Evolutionary conservation across 257 asterid species (phyloP), one percentile per base, ranked within the genome.

Genomic region (Thymus quinquecostatus): DNA sequence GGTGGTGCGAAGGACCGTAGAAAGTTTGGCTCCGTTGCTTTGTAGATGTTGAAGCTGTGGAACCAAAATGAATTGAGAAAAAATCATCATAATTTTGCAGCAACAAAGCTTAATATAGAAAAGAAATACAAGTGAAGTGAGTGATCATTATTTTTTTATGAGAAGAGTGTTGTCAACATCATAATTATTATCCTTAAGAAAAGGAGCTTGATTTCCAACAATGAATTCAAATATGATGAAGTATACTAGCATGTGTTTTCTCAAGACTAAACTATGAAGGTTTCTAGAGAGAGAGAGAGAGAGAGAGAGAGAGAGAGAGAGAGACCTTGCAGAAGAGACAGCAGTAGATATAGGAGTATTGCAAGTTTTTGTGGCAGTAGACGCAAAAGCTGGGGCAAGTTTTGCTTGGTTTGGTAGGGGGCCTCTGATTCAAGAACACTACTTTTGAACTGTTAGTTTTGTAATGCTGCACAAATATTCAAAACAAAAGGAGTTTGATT

Each of bases 321-420:
- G 21, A 21, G 36, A 88, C 97, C 96, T 91, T 91, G 96, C 97
- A 91, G 27, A 63, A 83, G 49, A 91, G 66, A 32, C 88, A 88
- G 78, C 97, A 86, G 76, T 79, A 86, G 73, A 69, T 70, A 56
- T 45, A 75, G 1, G 87, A 75, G 5, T 78, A 70, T 50, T 86
- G 88, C 77, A 83, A 71, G 10, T 74, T 84, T 66, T 88, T 86
- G 74, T 76, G 74, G 67, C 91, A 86, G 48, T 70, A 78, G 44
- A 74, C 28, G 83, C 91, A 86, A 6, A 56, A 68, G 58, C 59
- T 82, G 75, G 75, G 60, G 40, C 78, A 71, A 62, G 70, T 48
- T 73, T 82, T 83, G 55, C 68, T 10, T 33, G 81, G 51, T 43
- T 82, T 82, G 50, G 86, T 32, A 43, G 50, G 76, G n/a, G 88